Base-by-base conservation (phyloP, 2,329 filamentous ascomycete species). In the Ascochyta clinopodiicola region DNA sequence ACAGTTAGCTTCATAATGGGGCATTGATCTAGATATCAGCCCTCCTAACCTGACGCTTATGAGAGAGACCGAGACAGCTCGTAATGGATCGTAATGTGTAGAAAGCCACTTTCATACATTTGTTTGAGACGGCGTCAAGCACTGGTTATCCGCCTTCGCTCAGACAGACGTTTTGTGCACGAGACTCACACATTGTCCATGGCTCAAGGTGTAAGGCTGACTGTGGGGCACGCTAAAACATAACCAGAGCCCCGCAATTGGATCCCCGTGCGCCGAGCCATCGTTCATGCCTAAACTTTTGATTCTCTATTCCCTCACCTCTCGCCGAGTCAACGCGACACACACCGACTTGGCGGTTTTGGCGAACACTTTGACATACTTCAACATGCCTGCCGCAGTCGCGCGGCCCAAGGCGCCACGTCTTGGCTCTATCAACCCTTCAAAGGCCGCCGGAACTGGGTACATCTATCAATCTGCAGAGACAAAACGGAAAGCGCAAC, bases 361-460 rank as follows among this genome's bases (percentile, higher is more conserved):
- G 32, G n/a, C 46, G 39, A 35, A 31, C n/a, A 32, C 24, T 29
- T 21, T 27, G n/a, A 31, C 24, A 22, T 22, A 40, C 51, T 25
- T n/a, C 21, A 55, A 10, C 4, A 53, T 38, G 48, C 49, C 49
- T 61, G 60, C 57, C 50, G 58, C 59, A 49, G 51, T 59, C 44
- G 62, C 57, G 51, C 61, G 59, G 56, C 42, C 57, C 19, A 53
- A 51, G 56, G 38, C 61, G 35, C 55, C 61, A 25, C 72, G 69
- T 42, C 67, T 74, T 34, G 51, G 53, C n/a, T 63, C 64, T 24
- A 61, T 73, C 44, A 67, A 67, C 34, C 46, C 55, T 17, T 61
- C 56, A 46, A 63, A 61, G 39, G 60, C 58, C 34, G 49, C 58
- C 13, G 54, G 54, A 44, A 52, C 53, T 48, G 57, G 35, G 27